A percentile compares a stretch with the other conserved stretches of the same genome.
Evolutionary conservation across 2,329 filamentous ascomycete species (phyloP).

Genomic region (Penicillium hesseltinei): DNA sequence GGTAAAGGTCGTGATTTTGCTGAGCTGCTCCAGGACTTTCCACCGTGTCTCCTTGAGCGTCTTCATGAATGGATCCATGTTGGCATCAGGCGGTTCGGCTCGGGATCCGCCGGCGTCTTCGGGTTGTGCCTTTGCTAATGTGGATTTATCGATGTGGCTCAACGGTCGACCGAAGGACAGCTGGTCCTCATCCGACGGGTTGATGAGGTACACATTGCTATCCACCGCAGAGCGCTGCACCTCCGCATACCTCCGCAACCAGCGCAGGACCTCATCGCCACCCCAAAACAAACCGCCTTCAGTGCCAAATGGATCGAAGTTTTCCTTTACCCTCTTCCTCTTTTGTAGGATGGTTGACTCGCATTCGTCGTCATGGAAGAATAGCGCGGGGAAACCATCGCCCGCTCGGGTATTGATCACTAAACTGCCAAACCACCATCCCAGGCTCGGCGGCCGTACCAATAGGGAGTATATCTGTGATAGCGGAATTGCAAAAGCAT

Average conservation of each 20-base stretch:
- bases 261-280: slow-evolving; percentile 88
- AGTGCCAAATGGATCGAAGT: slow-evolving; percentile 86
- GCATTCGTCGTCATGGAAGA: slow-evolving; percentile 97
- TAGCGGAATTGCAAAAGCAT: slow-evolving; percentile 88
- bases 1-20: slow-evolving; percentile 95
- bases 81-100: slow-evolving; percentile 56
- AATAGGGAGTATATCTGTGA: slow-evolving; percentile 87
- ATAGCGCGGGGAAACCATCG: slow-evolving; percentile 90
- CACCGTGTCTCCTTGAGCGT: slow-evolving; percentile 92
- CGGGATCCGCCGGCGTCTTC: slow-evolving; percentile 34
- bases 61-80: slow-evolving; percentile 91
- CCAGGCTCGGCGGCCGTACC: slow-evolving; percentile 84
- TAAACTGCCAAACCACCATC: slow-evolving; percentile 97
- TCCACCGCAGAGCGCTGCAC: slow-evolving; percentile 84
- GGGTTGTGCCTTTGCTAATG: slow-evolving; percentile 34
- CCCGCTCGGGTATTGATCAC: slow-evolving; percentile 89
- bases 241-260: slow-evolving; percentile 79
- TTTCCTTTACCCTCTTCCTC: slow-evolving; percentile 78
- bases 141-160: slow-evolving; percentile 43
- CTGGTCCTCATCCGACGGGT: slow-evolving; percentile 81
- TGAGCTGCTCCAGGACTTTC: slow-evolving; percentile 95
- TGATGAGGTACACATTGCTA: slow-evolving; percentile 84
- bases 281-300: slow-evolving; percentile 88
- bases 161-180: slow-evolving; percentile 65
- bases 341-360: slow-evolving; percentile 93